Conservation (phyloP, 225 moss, liverwort and hornwort genomes). For the Marchantia paleacea region DNA sequence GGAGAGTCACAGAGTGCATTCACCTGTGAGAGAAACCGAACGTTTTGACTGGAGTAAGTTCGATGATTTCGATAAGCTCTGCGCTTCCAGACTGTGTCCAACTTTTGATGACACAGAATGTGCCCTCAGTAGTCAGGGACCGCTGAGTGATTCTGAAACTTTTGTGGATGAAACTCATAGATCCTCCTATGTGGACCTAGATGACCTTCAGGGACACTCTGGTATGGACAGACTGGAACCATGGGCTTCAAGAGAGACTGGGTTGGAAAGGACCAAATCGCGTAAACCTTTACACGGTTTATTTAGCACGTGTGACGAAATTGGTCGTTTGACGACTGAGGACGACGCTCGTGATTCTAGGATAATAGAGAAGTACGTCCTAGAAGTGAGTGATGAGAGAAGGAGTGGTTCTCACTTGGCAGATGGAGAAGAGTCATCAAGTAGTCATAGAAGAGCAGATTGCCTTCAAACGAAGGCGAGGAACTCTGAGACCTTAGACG, state of each 20-base stretch:
- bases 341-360: neutral
- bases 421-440: neutral
- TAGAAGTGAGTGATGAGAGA: neutral
- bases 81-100: neutral
- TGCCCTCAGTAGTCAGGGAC: slow-evolving; percentile 2
- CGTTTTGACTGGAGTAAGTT: neutral
- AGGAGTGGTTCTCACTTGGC: neutral
- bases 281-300: neutral
- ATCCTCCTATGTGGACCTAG: neutral
- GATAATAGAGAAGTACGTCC: neutral
- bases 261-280: neutral
- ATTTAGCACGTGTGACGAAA: neutral
- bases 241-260: no score
- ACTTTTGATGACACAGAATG: neutral
- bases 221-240: neutral
- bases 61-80: neutral
- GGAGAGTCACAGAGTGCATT: slow-evolving; percentile 15
- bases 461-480: neutral
- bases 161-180: neutral
- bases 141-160: neutral
- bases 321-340: neutral
- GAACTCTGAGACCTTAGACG: neutral
- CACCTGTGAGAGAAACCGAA: slow-evolving; percentile 1
- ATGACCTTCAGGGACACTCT: neutral
- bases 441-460: neutral